These are phyloP conservation scores for Benincasa hispida DNA, from an alignment of 306 rosid species.

Conservation along the genomic window DNA sequence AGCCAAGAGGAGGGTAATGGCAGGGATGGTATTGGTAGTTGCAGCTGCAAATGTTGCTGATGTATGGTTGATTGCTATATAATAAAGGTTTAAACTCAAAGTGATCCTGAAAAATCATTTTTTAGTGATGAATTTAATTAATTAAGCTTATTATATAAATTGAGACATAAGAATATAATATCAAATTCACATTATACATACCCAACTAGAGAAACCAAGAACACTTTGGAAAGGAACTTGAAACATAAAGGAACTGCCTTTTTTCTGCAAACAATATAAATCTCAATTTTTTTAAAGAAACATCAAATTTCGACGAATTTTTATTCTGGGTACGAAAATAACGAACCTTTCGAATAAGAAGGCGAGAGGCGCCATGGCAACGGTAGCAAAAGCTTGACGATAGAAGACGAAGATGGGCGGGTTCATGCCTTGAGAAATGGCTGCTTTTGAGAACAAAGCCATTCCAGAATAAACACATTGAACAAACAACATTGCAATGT, in stretches of 20 bases:
- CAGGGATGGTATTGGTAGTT: slow-evolving; percentile 61
- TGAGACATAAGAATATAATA: background rate
- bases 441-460: slow-evolving; percentile 88
- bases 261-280: slow-evolving; percentile 31
- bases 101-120: slow-evolving; percentile 38
- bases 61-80: slow-evolving; percentile 55
- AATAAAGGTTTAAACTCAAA: slow-evolving; percentile 66
- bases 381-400: slow-evolving; percentile 70
- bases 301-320: background rate
- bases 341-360: slow-evolving; percentile 62
- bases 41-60: slow-evolving; percentile 96
- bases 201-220: slow-evolving; percentile 73
- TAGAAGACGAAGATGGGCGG: slow-evolving; percentile 82
- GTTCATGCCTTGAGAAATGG: slow-evolving; percentile 81
- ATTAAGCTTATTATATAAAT: no score
- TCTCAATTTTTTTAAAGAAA: background rate
- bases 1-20: slow-evolving; percentile 70
- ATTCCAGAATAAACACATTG: slow-evolving; percentile 75
- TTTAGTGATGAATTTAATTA: no score
- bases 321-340: no score
- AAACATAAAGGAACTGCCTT: slow-evolving; percentile 44
- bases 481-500: slow-evolving; percentile 56
- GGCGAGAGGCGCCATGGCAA: slow-evolving; percentile 68
- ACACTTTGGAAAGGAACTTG: slow-evolving; percentile 51
- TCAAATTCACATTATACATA: slow-evolving; percentile 12